Percentiles rank a stretch among this genome's conserved stretches.
These are phyloP conservation scores for Hemisphaericaspora subhashii DNA, from an alignment of 1,139 yeast genomes.

Conservation along the genomic window DNA sequence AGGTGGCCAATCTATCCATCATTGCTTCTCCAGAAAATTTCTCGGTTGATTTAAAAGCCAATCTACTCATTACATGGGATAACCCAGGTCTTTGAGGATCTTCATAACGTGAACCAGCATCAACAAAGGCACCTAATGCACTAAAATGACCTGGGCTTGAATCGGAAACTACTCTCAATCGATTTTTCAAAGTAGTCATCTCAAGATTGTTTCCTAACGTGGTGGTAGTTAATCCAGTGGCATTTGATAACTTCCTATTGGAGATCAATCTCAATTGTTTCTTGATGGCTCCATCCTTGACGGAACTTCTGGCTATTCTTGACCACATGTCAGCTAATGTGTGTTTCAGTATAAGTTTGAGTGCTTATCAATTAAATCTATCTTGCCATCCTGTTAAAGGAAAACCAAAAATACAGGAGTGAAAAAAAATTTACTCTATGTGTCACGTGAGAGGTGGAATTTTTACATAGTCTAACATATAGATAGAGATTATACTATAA, in stretches of 20 bases:
- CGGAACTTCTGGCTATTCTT: slow-evolving; percentile 1
- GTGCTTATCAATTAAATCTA: too few relatives aligned
- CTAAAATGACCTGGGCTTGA: slow-evolving; percentile 88
- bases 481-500: slow-evolving; percentile 6
- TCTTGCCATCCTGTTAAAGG: background rate
- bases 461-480: too few relatives aligned
- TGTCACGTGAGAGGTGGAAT: slow-evolving; percentile 3
- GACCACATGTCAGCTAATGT: slow-evolving; percentile 2
- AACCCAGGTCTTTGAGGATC: slow-evolving; percentile 57
- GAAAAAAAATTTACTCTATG: background rate
- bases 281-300: background rate
- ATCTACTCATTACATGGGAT: slow-evolving; percentile 79
- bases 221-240: background rate
- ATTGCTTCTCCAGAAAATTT: slow-evolving; percentile 64
- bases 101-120: slow-evolving; percentile 90
- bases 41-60: slow-evolving; percentile 83
- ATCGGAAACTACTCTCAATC: slow-evolving; percentile 80
- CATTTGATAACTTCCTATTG: slow-evolving; percentile 1
- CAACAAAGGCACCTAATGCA: slow-evolving; percentile 85
- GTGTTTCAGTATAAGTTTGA: too few relatives aligned
- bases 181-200: slow-evolving; percentile 66
- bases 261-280: background rate
- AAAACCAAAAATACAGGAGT: too few relatives aligned
- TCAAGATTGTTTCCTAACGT: slow-evolving; percentile 27
- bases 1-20: slow-evolving; percentile 70